These are phyloP conservation scores for Fusarium musae DNA, from an alignment of 2,329 filamentous ascomycete species.

Conservation along the genomic window DNA sequence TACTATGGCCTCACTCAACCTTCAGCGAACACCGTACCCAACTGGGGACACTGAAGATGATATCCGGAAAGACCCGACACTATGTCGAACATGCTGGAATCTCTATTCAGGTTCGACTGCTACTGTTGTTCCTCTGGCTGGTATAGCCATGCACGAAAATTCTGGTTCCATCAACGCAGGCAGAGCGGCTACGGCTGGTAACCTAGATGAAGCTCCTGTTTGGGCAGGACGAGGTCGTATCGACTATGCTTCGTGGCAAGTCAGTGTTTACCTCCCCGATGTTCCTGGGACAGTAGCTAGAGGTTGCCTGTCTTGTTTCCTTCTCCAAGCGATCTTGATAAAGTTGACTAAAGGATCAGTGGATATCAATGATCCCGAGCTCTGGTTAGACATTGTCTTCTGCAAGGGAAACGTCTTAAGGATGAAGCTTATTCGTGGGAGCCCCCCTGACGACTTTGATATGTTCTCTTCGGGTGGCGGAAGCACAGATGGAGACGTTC, in stretches of 20 bases:
- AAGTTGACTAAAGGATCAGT: conserved; percentile 13
- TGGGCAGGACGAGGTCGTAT: conserved; percentile 23
- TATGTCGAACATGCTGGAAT: conserved; percentile 35
- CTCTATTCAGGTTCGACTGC: conserved; percentile 29
- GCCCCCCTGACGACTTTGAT: conserved; percentile 21
- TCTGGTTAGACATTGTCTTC: conserved; percentile 24
- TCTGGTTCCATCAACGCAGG: conserved; percentile 16
- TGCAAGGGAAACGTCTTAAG: conserved; percentile 33
- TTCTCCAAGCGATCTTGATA: conserved; percentile 10
- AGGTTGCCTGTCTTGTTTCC: conserved; percentile 26
- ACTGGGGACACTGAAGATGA: conserved; percentile 21
- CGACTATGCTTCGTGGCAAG: conserved; percentile 32
- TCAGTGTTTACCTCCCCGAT: conserved; percentile 20
- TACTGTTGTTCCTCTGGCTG: conserved; percentile 6
- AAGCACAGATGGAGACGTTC: background rate
- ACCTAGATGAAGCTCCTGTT: background rate
- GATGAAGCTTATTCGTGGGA: conserved; percentile 1
- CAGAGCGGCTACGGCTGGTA: conserved; percentile 6
- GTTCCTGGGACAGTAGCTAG: background rate
- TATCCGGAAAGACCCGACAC: conserved; percentile 19
- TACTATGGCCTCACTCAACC: conserved; percentile 27
- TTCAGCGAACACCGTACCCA: conserved; percentile 15
- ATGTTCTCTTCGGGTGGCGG: conserved; percentile 16
- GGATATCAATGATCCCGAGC: conserved; percentile 5
- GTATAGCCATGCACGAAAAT: conserved; percentile 34